phyloP scores from a whole-genome alignment of 139 green algal genomes.

The Diplosphaera chodatii region DNA sequence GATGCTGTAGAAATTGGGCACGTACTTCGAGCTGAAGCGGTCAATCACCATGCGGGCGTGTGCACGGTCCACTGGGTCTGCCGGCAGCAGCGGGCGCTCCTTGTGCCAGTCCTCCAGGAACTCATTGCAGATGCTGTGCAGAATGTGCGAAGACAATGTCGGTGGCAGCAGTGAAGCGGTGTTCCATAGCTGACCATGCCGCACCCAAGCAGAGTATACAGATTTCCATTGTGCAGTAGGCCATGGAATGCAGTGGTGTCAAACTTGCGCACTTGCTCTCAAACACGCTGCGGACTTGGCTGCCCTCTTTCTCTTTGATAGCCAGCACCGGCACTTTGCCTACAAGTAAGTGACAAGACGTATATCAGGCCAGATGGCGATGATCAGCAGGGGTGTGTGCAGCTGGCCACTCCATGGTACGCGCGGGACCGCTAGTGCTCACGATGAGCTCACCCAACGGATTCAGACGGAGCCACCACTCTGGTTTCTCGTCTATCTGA shows the following conservation, averaged over 20 bases:
- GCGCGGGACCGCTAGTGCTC: too few relatives aligned
- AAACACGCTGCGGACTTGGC: slow-evolving; percentile 7
- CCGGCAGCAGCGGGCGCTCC: background rate
- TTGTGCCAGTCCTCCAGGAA: slow-evolving; percentile 17
- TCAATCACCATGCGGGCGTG: slow-evolving; percentile 12
- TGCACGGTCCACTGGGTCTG: background rate
- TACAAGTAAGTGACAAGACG: too few relatives aligned
- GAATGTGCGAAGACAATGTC: too few relatives aligned
- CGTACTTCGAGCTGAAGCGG: slow-evolving; percentile 16
- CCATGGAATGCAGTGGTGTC: too few relatives aligned
- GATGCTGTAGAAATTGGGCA: slow-evolving; percentile 18
- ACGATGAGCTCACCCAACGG: slow-evolving; percentile 9
- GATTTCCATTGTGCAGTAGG: too few relatives aligned
- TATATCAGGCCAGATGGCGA: too few relatives aligned
- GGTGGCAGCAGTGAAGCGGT: too few relatives aligned
- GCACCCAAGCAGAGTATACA: too few relatives aligned
- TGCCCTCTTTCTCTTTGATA: background rate
- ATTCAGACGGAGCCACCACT: slow-evolving; percentile 20
- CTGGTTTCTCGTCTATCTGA: slow-evolving; percentile 11
- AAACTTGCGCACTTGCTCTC: slow-evolving; percentile 6
- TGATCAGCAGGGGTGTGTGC: too few relatives aligned
- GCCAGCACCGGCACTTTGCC: slow-evolving; percentile 9
- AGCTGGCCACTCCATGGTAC: too few relatives aligned
- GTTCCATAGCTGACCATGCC: too few relatives aligned
- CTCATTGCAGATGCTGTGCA: slow-evolving; percentile 17